Evolutionary conservation across 306 rosid species (phyloP), one percentile per base, ranked within the genome.

Genomic region (Medicago lupulina): DNA sequence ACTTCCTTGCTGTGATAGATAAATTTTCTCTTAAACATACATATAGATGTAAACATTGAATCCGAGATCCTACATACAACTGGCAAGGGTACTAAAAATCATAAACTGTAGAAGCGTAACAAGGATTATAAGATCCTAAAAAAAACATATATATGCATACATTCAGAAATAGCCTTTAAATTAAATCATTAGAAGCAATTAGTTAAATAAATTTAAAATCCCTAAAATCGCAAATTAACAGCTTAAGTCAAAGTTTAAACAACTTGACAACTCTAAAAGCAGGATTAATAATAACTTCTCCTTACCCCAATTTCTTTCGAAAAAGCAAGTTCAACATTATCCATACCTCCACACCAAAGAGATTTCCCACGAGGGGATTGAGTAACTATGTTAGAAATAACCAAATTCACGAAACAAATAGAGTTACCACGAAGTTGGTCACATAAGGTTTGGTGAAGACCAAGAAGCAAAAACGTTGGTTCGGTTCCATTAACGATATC

Each of bases 371-470:
- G 8, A 67, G 15, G 18, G 23, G 40, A 38, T 6, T 23, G 9
- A 6, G 19, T n/a, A 14, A 49, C 9, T 6, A 18, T 67, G 19
- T 21, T 21, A 1, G 4, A 66, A n/a, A 21, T 21, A 21, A 21
- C 23, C 23, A 21, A 21, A 21, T 21, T n/a, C n/a, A n/a, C 14
- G 64, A 15, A 51, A 49, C 9, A 53, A 7, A 59, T 60, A 39
- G 28, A 55, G 7, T 36, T 78, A 92, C 98, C 96, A 47, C 68
- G 86, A 50, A 95, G 97, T 87, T 92, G 90, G 67, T 92, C 89
- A 79, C 98, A 95, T 76, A 95, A 71, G 46, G 81, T 55, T 18
- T 89, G 67, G 81, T 90, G 85, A 14, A 95, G 92, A 46, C 98
- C 98, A 74, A 15, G 96, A 83, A 19, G 98, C 85, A 76, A 95